Evolutionary conservation across 2,329 filamentous ascomycete species (phyloP).

Genomic region (Fusarium sp.): DNA sequence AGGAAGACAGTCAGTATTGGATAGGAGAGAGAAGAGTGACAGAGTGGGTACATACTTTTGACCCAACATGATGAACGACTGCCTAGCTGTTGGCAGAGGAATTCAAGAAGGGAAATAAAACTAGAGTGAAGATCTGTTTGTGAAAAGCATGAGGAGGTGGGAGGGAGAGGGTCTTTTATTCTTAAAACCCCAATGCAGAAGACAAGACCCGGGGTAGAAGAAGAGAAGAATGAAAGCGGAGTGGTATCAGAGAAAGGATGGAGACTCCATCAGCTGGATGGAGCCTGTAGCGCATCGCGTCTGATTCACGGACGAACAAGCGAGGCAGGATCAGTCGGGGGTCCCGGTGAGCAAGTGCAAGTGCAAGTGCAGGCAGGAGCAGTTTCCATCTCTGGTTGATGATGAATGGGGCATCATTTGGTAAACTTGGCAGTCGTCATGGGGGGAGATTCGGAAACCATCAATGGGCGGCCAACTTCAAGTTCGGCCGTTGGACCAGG

Average conservation of each 20-base stretch:
- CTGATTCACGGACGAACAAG: slow-evolving; percentile 2
- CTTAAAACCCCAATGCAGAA: not conserved
- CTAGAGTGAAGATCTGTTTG: slow-evolving; percentile 24
- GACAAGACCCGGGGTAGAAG: slow-evolving; percentile 10
- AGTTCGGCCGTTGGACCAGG: slow-evolving; percentile 10
- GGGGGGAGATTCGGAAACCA: slow-evolving; percentile 23
- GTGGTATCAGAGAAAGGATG: slow-evolving; percentile 18
- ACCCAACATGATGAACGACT: slow-evolving; percentile 43
- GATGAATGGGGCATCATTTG: slow-evolving; percentile 24
- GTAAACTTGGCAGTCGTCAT: slow-evolving; percentile 49
- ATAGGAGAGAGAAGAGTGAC: not conserved
- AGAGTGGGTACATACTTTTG: slow-evolving; percentile 31
- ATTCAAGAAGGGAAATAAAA: slow-evolving; percentile 9
- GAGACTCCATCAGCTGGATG: not conserved
- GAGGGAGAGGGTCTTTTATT: slow-evolving; percentile 41
- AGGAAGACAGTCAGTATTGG: slow-evolving; percentile 8
- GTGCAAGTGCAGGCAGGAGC: not conserved
- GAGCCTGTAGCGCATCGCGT: not conserved
- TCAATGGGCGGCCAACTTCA: slow-evolving; percentile 12
- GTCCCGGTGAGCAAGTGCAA: slow-evolving; percentile 13
- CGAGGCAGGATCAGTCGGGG: slow-evolving; percentile 20
- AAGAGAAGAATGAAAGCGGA: slow-evolving; percentile 21
- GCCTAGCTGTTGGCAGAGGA: slow-evolving; percentile 21
- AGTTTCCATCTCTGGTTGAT: slow-evolving; percentile 14
- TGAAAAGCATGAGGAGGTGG: slow-evolving; percentile 11